These are phyloP conservation scores for Venturia oleaginea DNA, from an alignment of 2,329 filamentous ascomycete species.

Conservation along the genomic window DNA sequence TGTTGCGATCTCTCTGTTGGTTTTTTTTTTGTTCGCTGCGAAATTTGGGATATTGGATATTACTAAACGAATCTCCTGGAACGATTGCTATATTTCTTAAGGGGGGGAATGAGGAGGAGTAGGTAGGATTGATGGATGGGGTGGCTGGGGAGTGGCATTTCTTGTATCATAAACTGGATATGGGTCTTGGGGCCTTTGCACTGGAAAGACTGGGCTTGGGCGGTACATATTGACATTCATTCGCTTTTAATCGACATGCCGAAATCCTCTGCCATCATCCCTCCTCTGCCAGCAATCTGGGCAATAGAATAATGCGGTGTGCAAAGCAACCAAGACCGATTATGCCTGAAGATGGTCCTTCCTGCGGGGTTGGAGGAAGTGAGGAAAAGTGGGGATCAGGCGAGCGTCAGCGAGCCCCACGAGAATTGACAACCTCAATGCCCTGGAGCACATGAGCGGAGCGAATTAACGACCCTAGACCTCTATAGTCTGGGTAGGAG, in stretches of 20 bases:
- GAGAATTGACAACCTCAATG: no score
- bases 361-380: no score
- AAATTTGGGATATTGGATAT: not conserved
- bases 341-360: no score
- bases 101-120: not conserved
- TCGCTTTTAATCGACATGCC: not conserved
- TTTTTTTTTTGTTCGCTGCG: not conserved
- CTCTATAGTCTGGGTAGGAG: no score
- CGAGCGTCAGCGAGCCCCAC: no score
- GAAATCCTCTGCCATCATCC: no score
- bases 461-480: no score
- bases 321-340: no score
- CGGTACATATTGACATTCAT: not conserved
- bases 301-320: no score
- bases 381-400: no score
- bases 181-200: not conserved
- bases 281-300: no score
- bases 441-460: no score
- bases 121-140: not conserved
- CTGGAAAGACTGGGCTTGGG: not conserved
- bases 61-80: not conserved
- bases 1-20: not conserved
- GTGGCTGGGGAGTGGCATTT: not conserved
- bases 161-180: constrained; percentile 1
- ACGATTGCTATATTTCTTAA: not conserved